Evolutionary conservation across 441 rosid genomes (phyloP).

Genomic region (Lepidium campestre): DNA sequence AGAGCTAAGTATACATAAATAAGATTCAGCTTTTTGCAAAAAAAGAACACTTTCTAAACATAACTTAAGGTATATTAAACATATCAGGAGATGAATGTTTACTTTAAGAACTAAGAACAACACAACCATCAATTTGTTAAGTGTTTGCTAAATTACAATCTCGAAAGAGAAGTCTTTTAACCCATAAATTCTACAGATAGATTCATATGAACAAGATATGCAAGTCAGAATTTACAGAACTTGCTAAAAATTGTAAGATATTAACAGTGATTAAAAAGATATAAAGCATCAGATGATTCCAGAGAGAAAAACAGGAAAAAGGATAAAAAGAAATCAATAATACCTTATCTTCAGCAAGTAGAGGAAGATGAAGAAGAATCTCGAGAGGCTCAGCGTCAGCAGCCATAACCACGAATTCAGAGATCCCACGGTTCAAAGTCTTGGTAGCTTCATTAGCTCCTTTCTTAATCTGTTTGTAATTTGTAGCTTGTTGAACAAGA

Average conservation of each 20-base stretch:
- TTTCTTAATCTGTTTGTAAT: conserved; percentile 93
- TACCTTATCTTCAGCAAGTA: conserved; percentile 97
- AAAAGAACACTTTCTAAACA: no score
- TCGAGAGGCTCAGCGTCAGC: conserved; percentile 90
- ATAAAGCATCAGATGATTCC: no score
- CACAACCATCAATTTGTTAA: neutral
- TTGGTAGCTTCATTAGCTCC: conserved; percentile 97
- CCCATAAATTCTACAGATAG: neutral
- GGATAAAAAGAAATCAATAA: neutral
- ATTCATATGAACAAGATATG: no score
- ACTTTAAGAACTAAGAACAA: neutral
- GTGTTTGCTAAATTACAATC: neutral
- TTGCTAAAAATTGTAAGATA: neutral
- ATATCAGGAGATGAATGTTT: neutral
- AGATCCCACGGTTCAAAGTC: conserved; percentile 88
- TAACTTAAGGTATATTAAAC: no score
- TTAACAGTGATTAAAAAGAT: neutral
- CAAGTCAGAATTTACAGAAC: neutral
- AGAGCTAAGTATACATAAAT: no score
- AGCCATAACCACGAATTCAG: conserved; percentile 96
- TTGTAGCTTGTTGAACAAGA: conserved; percentile 91
- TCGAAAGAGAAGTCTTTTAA: neutral
- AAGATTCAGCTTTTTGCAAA: no score
- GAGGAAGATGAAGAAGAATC: conserved; percentile 87
- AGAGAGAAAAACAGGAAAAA: no score